Evolutionary conservation across 805 yeast genomes (phyloP).

Genomic region (Yamadazyma paraphyllophila): DNA sequence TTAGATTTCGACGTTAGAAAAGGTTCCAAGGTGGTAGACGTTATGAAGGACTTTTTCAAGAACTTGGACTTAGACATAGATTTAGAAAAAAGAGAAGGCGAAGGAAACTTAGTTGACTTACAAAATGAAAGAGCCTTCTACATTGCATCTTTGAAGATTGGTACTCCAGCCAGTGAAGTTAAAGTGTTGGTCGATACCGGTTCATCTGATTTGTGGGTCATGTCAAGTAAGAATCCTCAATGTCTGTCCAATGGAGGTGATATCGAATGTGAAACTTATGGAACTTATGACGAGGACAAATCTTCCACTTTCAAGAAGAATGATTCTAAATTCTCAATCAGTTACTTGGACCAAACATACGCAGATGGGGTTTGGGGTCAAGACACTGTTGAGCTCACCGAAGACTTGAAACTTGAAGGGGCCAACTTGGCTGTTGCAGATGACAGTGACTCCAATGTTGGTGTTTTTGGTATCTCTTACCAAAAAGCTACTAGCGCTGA

Average conservation of each 20-base stretch:
- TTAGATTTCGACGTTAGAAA: conserved; percentile 24
- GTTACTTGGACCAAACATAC: conserved; percentile 47
- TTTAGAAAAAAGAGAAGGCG: conserved; percentile 6
- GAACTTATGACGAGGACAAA: conserved; percentile 34
- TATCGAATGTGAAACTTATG: conserved; percentile 24
- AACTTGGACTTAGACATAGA: conserved; percentile 1
- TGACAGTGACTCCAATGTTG: conserved; percentile 19
- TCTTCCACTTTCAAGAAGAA: conserved; percentile 35
- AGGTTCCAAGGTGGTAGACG: conserved; percentile 19
- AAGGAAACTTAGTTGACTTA: conserved; percentile 9
- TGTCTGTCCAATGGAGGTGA: conserved; percentile 23
- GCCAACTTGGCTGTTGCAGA: conserved; percentile 22
- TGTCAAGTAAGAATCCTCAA: conserved; percentile 27
- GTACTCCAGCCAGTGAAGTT: conserved; percentile 27
- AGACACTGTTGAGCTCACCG: conserved; percentile 17
- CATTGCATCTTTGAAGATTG: conserved; percentile 26
- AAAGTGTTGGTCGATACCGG: conserved; percentile 41
- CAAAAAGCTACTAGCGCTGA: conserved; percentile 12
- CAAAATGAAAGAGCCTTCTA: conserved; percentile 30
- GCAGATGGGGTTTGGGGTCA: conserved; percentile 31
- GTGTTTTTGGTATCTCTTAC: conserved; percentile 22
- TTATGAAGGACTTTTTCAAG: conserved; percentile 16
- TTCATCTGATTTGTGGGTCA: conserved; percentile 43
- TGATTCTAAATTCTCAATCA: conserved; percentile 40
- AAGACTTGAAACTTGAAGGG: conserved; percentile 12